Evolutionary conservation across 2,329 filamentous ascomycete species (phyloP), one percentile per base, ranked within the genome.

Genomic region (Colletotrichum orbiculare): DNA sequence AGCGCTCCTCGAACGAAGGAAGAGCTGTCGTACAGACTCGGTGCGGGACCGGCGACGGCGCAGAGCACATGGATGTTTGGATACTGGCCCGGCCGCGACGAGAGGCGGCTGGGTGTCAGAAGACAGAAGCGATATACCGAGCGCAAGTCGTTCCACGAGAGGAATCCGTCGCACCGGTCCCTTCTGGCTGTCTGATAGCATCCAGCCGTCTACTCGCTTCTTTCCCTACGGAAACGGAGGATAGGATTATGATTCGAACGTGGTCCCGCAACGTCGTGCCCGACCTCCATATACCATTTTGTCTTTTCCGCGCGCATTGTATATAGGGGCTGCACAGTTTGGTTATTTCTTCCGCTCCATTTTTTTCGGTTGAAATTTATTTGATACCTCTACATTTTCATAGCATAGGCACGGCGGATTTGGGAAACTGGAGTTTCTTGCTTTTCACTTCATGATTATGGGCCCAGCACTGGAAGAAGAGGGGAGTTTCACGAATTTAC

Each of bases 1-100:
- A 81, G 83, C 37, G 88, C 90, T 3, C 82, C 83, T 35, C 89
- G 84, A n/a, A 90, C 89, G 68, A 81, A 81, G 0, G 90, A 94
- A 68, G 83, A 97, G 17, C 84, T 90, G 25, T 88, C 85, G 39
- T 45, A 62, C 11, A 42, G 60, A 12, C 62, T 65, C 37, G 58
- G 58, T 9, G 62, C 52, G n/a, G 52, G 62, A 0, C 47, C 0
- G 82, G 91, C 59, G 72, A 74, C 57, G 81, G 77, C 69, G 83
- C 83, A 83, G 76, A 85, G 81, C 37, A 71, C 79, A 57, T 88
- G 86, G 86, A 79, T 77, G 57, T 82, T 88, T 65, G 81, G 82
- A 43, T 74, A 80, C 47, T 71, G 75, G 49, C 70, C 76, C 2
- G 69, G 83, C 71, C 67, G 76, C 60, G 12, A 68, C 67, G 34